Evolutionary conservation across 106 monocot genomes (phyloP).

Genomic region (Apostasia ramifera): DNA sequence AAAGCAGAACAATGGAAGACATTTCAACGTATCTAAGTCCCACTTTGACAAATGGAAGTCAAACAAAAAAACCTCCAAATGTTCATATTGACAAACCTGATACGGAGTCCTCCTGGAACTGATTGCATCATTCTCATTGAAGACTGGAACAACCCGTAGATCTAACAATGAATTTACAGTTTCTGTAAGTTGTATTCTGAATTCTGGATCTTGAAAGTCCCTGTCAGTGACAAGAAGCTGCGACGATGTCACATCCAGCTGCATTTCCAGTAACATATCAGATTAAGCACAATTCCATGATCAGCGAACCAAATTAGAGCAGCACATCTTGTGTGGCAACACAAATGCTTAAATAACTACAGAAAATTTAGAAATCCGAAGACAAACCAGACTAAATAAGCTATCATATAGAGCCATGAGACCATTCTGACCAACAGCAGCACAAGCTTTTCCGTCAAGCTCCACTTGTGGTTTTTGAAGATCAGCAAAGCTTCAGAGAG

Average conservation of each 20-base stretch:
- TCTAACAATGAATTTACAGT: conserved; percentile 67
- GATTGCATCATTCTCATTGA: conserved; percentile 95
- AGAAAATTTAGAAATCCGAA: not conserved
- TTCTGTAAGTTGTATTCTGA: conserved; percentile 60
- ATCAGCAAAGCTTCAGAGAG: conserved; percentile 69
- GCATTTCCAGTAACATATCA: conserved; percentile 19
- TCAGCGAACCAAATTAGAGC: not conserved
- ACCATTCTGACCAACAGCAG: conserved; percentile 89
- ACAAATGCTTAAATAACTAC: not conserved
- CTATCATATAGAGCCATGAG: conserved; percentile 78
- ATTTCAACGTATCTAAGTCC: too few relatives aligned
- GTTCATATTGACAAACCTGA: conserved; percentile 34
- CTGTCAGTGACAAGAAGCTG: conserved; percentile 90
- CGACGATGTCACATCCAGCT: conserved; percentile 77
- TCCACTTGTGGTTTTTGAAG: conserved; percentile 82
- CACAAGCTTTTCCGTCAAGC: conserved; percentile 83
- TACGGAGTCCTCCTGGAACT: conserved; percentile 91
- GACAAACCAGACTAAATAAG: conserved; percentile 35
- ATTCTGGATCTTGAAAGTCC: conserved; percentile 66
- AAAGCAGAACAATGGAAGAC: too few relatives aligned
- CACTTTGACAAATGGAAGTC: not conserved
- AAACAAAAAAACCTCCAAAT: not conserved
- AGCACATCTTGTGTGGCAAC: not conserved
- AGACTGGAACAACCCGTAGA: conserved; percentile 65
- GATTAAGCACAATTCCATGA: too few relatives aligned